These are phyloP conservation scores for Ustilago curta DNA, from an alignment of 1,284 basidiomycete genomes.

Conservation along the genomic window DNA sequence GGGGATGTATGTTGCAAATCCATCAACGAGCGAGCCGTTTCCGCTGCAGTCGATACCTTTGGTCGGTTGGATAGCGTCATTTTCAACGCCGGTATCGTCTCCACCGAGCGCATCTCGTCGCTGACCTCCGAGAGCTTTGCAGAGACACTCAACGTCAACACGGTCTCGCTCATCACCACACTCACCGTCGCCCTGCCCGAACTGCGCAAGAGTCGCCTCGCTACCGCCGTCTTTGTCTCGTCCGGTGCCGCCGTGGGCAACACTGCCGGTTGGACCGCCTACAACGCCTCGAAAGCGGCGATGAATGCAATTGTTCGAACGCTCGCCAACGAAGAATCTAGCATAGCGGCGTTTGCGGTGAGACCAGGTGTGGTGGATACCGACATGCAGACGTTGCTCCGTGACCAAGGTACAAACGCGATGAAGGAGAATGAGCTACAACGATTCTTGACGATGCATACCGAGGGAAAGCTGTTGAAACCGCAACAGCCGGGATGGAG, in stretches of 20 bases:
- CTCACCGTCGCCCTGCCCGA: slow-evolving; percentile 77
- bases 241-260: slow-evolving; percentile 82
- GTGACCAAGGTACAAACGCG: not conserved
- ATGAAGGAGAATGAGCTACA: slow-evolving; percentile 72
- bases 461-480: slow-evolving; percentile 75
- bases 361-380: slow-evolving; percentile 85
- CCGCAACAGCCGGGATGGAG: slow-evolving; percentile 76
- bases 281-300: slow-evolving; percentile 78
- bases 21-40: slow-evolving; percentile 74
- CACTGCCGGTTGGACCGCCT: slow-evolving; percentile 80
- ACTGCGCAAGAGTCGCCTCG: slow-evolving; percentile 73
- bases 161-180: slow-evolving; percentile 81
- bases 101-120: slow-evolving; percentile 57
- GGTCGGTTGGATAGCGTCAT: slow-evolving; percentile 79
- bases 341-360: slow-evolving; percentile 79
- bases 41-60: slow-evolving; percentile 75
- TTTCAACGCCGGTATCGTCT: slow-evolving; percentile 80
- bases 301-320: slow-evolving; percentile 85
- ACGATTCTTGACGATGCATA: slow-evolving; percentile 76
- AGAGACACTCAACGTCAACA: slow-evolving; percentile 80
- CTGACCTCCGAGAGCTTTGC: slow-evolving; percentile 73
- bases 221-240: slow-evolving; percentile 81
- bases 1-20: slow-evolving; percentile 77
- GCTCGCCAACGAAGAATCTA: slow-evolving; percentile 81
- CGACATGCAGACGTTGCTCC: slow-evolving; percentile 50